phyloP scores from a whole-genome alignment of 306 rosid genomes.

The Pueraria montana region DNA sequence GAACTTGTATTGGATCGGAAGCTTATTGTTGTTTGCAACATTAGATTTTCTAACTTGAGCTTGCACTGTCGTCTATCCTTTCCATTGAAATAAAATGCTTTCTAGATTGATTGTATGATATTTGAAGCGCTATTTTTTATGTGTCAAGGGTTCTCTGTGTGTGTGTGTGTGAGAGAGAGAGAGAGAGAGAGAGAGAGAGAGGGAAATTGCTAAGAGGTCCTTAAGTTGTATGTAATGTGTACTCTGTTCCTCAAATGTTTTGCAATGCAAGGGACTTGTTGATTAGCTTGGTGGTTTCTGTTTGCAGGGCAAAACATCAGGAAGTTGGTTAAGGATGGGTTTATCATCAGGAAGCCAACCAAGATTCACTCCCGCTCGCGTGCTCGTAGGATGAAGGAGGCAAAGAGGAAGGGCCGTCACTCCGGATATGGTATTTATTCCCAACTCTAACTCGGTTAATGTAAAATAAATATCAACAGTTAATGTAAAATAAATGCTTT shows the following conservation, averaged over 20 bases:
- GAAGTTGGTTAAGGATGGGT: slow-evolving; percentile 59
- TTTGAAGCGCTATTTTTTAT: background rate
- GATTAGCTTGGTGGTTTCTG: background rate
- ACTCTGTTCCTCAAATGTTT: background rate
- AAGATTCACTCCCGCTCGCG: slow-evolving; percentile 62
- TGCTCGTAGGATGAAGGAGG: slow-evolving; percentile 62
- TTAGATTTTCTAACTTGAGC: background rate
- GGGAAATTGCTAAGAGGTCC: no score
- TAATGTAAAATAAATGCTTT: no score
- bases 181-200: no score
- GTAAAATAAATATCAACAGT: no score
- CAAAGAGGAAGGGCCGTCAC: slow-evolving; percentile 62
- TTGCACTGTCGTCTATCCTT: no score
- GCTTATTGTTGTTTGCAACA: background rate
- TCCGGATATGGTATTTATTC: slow-evolving; percentile 54
- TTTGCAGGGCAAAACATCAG: slow-evolving; percentile 57
- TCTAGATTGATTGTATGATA: background rate
- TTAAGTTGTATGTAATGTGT: background rate
- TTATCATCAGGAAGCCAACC: slow-evolving; percentile 60
- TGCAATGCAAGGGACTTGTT: background rate
- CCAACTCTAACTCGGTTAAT: background rate
- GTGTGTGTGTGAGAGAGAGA: background rate
- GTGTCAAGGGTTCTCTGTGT: background rate
- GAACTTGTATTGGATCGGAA: background rate
- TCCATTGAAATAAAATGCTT: no score